Percentiles rank a stretch among this genome's conserved stretches.
Conservation (phyloP, 768 basidiomycete genomes). For the Crucibulum laeve region DNA sequence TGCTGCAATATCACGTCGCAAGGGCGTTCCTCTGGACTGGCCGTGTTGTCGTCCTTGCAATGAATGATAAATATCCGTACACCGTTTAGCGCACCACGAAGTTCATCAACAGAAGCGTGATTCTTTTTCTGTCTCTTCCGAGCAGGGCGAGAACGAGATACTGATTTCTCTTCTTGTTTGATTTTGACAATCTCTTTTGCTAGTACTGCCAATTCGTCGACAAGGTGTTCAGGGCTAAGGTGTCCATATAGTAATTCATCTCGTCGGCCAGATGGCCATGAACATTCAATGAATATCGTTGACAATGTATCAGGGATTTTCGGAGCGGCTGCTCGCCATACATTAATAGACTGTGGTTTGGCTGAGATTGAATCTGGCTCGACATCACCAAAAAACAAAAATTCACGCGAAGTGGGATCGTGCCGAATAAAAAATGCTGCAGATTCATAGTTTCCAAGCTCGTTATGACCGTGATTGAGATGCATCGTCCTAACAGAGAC, state of each 20-base stretch:
- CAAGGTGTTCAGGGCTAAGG: conserved; percentile 75
- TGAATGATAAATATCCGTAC: conserved; percentile 78
- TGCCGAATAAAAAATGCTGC: conserved; percentile 84
- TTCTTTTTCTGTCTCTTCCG: conserved; percentile 37
- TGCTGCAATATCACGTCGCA: conserved; percentile 71
- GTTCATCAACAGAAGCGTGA: conserved; percentile 34
- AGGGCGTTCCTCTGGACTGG: conserved; percentile 43
- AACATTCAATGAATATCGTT: conserved; percentile 94
- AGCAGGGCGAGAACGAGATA: conserved; percentile 20
- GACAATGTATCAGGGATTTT: conserved; percentile 66
- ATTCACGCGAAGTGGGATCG: conserved; percentile 56
- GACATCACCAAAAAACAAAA: conserved; percentile 94
- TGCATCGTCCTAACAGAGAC: conserved; percentile 66
- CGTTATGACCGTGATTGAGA: conserved; percentile 67
- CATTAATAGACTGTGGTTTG: conserved; percentile 53
- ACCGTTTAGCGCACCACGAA: conserved; percentile 51
- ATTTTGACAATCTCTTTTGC: conserved; percentile 61
- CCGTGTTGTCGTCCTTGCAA: conserved; percentile 75
- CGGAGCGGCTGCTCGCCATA: conserved; percentile 82
- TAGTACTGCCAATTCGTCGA: conserved; percentile 66
- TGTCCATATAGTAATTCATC: conserved; percentile 79
- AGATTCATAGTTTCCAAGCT: conserved; percentile 59
- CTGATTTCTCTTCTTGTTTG: conserved; percentile 23
- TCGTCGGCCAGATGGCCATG: conserved; percentile 71
- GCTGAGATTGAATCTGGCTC: conserved; percentile 75